These are phyloP conservation scores for Biscogniauxia sp. DNA, from an alignment of 2,329 filamentous ascomycete species.

Conservation along the genomic window DNA sequence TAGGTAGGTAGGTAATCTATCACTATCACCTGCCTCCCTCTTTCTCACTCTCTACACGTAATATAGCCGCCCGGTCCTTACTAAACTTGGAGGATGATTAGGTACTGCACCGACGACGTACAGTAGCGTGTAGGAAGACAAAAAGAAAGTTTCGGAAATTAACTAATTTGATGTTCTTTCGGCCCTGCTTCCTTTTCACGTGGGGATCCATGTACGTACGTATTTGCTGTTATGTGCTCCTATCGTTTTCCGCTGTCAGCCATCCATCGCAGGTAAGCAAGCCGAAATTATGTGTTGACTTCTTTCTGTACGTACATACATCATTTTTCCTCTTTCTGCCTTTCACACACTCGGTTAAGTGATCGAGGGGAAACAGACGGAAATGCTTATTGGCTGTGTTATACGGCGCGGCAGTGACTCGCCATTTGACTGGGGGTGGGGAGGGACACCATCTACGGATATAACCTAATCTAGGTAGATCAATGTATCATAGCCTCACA, in stretches of 20 bases:
- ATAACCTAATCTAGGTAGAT: background rate
- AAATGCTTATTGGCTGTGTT: background rate
- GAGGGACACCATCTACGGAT: too few species aligned
- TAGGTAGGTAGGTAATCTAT: too few species aligned
- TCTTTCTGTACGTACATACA: too few species aligned
- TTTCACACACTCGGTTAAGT: background rate
- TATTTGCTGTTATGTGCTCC: background rate
- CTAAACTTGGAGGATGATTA: background rate
- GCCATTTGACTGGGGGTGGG: too few species aligned
- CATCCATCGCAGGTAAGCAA: background rate
- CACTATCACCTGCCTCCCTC: background rate
- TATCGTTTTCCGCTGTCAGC: background rate
- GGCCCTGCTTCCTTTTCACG: slow-evolving; percentile 3
- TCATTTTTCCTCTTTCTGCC: background rate
- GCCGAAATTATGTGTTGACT: background rate
- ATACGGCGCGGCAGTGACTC: too few species aligned
- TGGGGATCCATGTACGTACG: slow-evolving; percentile 2
- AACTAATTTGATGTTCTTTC: slow-evolving; percentile 4
- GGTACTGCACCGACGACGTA: background rate
- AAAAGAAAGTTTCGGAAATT: background rate
- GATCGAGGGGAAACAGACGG: background rate
- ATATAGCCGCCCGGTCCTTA: background rate
- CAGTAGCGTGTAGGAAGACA: background rate
- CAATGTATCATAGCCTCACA: background rate
- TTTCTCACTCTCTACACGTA: background rate